A percentile compares a stretch with the other conserved stretches of the same genome.
Evolutionary conservation across 2,329 filamentous ascomycete genomes (phyloP).

Genomic region (Septoria petroselini): DNA sequence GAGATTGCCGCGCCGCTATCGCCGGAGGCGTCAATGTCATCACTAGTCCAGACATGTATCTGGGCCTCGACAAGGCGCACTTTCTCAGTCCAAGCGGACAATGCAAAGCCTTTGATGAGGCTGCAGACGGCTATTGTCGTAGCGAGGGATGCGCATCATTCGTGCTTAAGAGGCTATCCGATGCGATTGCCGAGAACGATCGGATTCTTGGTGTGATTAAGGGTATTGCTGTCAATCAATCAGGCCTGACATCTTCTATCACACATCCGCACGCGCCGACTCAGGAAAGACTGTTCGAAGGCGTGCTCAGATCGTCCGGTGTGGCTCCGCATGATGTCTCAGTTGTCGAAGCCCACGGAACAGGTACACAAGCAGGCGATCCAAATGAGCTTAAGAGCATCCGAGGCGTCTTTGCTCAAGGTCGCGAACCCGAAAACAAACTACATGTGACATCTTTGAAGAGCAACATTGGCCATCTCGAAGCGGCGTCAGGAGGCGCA

Average conservation of each 20-base stretch:
- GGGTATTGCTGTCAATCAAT: constrained; percentile 40
- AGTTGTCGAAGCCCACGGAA: constrained; percentile 19
- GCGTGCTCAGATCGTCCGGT: constrained; percentile 1
- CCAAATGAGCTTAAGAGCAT: constrained; percentile 18
- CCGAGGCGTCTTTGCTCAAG: constrained; percentile 32
- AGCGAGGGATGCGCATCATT: constrained; percentile 34
- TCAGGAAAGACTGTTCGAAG: constrained; percentile 12
- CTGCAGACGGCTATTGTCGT: constrained; percentile 40
- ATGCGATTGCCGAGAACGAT: constrained; percentile 40
- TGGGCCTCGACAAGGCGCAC: constrained; percentile 22
- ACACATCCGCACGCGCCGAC: constrained; percentile 23
- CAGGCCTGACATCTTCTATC: constrained; percentile 9
- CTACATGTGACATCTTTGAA: constrained; percentile 32
- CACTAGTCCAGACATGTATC: constrained; percentile 18
- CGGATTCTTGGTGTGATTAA: constrained; percentile 35
- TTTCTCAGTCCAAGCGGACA: constrained; percentile 25
- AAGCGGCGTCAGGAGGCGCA: constrained; percentile 38
- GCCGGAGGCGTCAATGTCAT: constrained; percentile 21
- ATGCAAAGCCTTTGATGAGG: constrained; percentile 36
- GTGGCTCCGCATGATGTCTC: constrained; percentile 11
- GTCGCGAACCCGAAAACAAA: constrained; percentile 10
- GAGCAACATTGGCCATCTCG: constrained; percentile 33
- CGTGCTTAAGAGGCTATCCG: constrained; percentile 37
- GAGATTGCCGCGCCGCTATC: constrained; percentile 16
- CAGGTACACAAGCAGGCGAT: constrained; percentile 27